These are phyloP conservation scores for Dendrocalamus latiflorus DNA, from an alignment of 202 grass and related monocot genomes.

Conservation along the genomic window DNA sequence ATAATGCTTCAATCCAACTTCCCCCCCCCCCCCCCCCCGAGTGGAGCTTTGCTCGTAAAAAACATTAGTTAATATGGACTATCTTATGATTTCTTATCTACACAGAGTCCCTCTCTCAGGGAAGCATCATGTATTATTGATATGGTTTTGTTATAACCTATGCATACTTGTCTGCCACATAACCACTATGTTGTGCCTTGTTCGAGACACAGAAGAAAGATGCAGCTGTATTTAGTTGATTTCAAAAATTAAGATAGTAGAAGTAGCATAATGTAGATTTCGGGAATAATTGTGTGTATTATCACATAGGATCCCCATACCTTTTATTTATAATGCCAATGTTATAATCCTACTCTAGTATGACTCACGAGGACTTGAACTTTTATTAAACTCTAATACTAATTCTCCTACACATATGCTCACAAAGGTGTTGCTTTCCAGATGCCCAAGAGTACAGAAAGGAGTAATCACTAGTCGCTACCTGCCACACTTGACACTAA, in stretches of 20 bases:
- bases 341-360: too few relatives aligned
- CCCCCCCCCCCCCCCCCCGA: neutral
- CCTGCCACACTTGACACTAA: neutral
- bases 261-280: too few relatives aligned
- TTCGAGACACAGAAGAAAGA: constrained; percentile 4
- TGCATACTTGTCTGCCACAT: neutral
- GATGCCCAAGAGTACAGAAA: neutral
- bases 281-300: too few relatives aligned
- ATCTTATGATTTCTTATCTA: too few relatives aligned
- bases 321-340: too few relatives aligned
- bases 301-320: too few relatives aligned
- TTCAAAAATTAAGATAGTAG: neutral
- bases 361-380: too few relatives aligned
- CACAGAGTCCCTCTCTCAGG: neutral
- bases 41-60: neutral
- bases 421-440: neutral
- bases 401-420: too few relatives aligned
- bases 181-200: neutral
- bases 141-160: neutral
- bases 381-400: too few relatives aligned
- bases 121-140: neutral
- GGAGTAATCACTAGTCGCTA: neutral
- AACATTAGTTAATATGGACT: neutral
- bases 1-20: neutral
- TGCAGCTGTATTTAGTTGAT: neutral